Base-by-base conservation (phyloP, 1,139 yeast species). In the Pichia sp. region DNA sequence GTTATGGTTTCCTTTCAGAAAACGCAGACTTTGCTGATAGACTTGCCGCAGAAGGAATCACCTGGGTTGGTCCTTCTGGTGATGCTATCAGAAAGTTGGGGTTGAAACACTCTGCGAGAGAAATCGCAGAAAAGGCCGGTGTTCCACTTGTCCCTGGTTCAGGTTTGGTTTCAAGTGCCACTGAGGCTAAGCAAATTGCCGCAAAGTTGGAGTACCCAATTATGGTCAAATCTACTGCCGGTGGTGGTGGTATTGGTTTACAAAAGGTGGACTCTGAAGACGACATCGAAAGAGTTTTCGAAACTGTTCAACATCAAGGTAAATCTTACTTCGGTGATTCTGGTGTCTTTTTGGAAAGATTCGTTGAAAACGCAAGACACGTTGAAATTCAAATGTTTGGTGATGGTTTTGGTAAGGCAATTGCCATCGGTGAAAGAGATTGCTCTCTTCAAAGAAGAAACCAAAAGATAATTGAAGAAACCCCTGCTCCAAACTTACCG, bases 161-260 rank as follows among this genome's bases (percentile, higher is more conserved):
- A 12, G 95, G 89, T 7, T 78, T 93, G 61, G 83, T 93, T 44
- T 75, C 79, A 3, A 75, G 81, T 58, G 78, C 90, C 7, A 78
- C 78, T 24, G 96, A 88, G 64, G 98, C 98, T 4, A 75, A 77
- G 57, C 77, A 74, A 58, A 80, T 85, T 60, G 98, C 97, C n/a
- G 84, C 80, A 27, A 75, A 81, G 62, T 77, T 93, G 55, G 90
- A 84, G 59, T 93, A 89, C 66, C 98, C 99, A 30, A 81, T 93
- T 47, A 93, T 93, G 98, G 88, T 93, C 53, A 93, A 93, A 73
- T 87, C 96, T 24, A 92, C 98, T 59, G 98, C 98, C 40, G 99
- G 99, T 70, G 99, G 99, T 65, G 99, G 99, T 71, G 99, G 99
- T 72, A 93, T 92, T 66, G 99, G 99, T 61, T 76, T 93, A 64